These are phyloP conservation scores for Barnettozyma vustinii DNA, from an alignment of 805 yeast species.

Conservation along the genomic window DNA sequence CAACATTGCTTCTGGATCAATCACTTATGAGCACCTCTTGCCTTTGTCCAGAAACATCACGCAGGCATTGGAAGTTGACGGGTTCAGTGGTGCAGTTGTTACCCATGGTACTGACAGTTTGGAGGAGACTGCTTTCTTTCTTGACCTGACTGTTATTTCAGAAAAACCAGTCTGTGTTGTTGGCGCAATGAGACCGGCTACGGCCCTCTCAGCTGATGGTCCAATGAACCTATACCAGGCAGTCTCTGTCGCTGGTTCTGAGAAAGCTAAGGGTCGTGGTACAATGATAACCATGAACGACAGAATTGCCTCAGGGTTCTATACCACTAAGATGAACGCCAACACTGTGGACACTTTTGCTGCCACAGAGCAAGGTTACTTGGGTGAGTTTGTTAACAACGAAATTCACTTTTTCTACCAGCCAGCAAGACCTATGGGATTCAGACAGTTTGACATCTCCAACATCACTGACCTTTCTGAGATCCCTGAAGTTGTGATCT, in stretches of 20 bases:
- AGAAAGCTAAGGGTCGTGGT: constrained; percentile 51
- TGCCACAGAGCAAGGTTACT: constrained; percentile 59
- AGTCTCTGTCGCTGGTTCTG: constrained; percentile 51
- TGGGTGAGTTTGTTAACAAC: constrained; percentile 63
- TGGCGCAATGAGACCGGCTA: constrained; percentile 71
- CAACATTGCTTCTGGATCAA: constrained; percentile 56
- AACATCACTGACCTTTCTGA: constrained; percentile 19
- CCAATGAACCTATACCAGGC: constrained; percentile 71
- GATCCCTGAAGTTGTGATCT: constrained; percentile 42
- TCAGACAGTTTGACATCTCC: constrained; percentile 29
- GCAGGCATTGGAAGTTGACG: constrained; percentile 33
- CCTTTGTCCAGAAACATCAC: constrained; percentile 42
- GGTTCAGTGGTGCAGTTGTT: constrained; percentile 54
- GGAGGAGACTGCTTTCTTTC: constrained; percentile 62
- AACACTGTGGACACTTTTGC: constrained; percentile 64
- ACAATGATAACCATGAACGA: constrained; percentile 60
- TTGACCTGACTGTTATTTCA: constrained; percentile 42
- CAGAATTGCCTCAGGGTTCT: constrained; percentile 61
- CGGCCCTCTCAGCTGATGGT: constrained; percentile 66
- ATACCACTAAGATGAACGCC: constrained; percentile 62
- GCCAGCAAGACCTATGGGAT: constrained; percentile 42
- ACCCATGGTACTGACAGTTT: constrained; percentile 72
- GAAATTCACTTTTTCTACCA: constrained; percentile 59
- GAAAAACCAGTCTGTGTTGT: constrained; percentile 30
- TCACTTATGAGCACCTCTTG: constrained; percentile 41